Evolutionary conservation across 257 asterid genomes (phyloP).

Genomic region (Solanum ossicruentum): DNA sequence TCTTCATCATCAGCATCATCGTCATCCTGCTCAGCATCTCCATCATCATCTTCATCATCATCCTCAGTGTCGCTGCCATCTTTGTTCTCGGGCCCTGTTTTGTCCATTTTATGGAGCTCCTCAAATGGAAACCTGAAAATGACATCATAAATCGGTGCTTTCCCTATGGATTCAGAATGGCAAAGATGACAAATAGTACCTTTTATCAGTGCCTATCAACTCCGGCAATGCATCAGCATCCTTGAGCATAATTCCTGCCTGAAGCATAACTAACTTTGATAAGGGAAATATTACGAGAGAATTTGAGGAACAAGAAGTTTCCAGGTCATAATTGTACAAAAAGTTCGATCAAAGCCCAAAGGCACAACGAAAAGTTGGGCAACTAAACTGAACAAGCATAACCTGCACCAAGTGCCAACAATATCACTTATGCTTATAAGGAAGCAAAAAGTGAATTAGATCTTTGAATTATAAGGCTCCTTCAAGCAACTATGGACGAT

Average conservation of each 20-base stretch:
- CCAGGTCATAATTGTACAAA: background rate
- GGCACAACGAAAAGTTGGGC: background rate
- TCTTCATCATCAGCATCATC: constrained; percentile 62
- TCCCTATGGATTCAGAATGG: background rate
- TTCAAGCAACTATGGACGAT: background rate
- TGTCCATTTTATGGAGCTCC: constrained; percentile 29
- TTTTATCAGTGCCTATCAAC: constrained; percentile 12
- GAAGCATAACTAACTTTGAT: constrained; percentile 1
- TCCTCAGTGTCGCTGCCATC: constrained; percentile 70
- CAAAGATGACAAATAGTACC: constrained; percentile 19
- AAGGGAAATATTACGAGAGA: background rate
- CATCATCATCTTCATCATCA: constrained; percentile 63
- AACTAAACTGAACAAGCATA: background rate
- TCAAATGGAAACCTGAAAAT: constrained; percentile 48
- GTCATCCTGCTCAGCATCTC: constrained; percentile 30
- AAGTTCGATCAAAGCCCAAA: background rate
- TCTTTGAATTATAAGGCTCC: background rate
- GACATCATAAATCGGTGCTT: too few relatives aligned
- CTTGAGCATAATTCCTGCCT: constrained; percentile 41
- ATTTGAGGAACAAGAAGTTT: background rate
- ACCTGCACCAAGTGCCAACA: background rate
- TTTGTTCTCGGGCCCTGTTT: constrained; percentile 42
- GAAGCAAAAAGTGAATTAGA: background rate
- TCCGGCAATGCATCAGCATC: constrained; percentile 18
- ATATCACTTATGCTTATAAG: background rate